phyloP scores from a whole-genome alignment of 2,329 filamentous ascomycete genomes.

The Ophiognomonia clavigignenti-juglandacearum region DNA sequence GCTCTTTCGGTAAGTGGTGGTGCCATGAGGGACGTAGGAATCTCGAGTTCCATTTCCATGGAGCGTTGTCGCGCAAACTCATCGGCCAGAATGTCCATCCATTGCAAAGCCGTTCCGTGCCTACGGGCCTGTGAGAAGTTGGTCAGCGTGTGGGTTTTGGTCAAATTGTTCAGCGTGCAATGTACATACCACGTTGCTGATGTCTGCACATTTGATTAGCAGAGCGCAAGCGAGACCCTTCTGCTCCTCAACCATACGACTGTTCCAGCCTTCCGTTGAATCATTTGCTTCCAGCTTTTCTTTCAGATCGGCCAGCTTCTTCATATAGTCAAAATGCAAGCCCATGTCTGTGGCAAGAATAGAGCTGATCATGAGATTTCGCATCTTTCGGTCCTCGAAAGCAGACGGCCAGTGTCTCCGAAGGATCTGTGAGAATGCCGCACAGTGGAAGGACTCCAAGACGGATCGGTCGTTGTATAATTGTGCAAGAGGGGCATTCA shows the following conservation, averaged over 20 bases:
- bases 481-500: conserved; percentile 89
- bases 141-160: conserved; percentile 11
- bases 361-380: conserved; percentile 92
- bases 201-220: conserved; percentile 96
- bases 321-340: conserved; percentile 95
- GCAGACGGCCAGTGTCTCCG: conserved; percentile 85
- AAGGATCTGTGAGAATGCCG: conserved; percentile 92
- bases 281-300: conserved; percentile 67
- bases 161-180: background rate
- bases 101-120: conserved; percentile 76
- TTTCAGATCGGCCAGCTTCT: conserved; percentile 74
- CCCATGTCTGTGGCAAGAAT: conserved; percentile 98
- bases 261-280: conserved; percentile 68
- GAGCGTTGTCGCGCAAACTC: conserved; percentile 90
- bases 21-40: conserved; percentile 82
- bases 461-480: conserved; percentile 97
- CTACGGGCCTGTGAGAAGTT: conserved; percentile 63
- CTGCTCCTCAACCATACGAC: conserved; percentile 69
- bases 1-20: conserved; percentile 77
- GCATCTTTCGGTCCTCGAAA: conserved; percentile 74
- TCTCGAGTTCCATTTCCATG: conserved; percentile 85
- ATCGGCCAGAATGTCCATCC: conserved; percentile 91
- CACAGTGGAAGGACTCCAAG: conserved; percentile 94
- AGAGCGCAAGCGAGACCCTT: conserved; percentile 81
- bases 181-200: conserved; percentile 86